Evolutionary conservation across 2,329 filamentous ascomycete genomes (phyloP).

Genomic region (Lecanicillium sp.): DNA sequence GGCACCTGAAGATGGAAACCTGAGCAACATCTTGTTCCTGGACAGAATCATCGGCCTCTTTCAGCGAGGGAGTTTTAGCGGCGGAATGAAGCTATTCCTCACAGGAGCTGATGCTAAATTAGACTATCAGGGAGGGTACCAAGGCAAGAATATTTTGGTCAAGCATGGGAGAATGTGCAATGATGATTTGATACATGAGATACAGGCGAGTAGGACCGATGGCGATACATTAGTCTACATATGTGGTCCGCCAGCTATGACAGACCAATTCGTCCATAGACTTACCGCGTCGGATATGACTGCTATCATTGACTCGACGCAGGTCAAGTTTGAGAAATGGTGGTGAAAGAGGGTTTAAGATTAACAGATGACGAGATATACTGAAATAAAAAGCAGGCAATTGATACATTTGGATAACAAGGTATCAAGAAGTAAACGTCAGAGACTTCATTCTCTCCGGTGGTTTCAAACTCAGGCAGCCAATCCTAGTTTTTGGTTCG

Average conservation of each 20-base stretch:
- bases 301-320: conserved; percentile 36
- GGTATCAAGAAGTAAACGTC: conserved; percentile 2
- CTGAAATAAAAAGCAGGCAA: background rate
- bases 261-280: conserved; percentile 54
- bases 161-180: conserved; percentile 35
- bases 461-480: no score
- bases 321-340: conserved; percentile 57
- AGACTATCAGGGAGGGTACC: background rate
- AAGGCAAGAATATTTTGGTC: conserved; percentile 14
- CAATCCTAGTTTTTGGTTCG: background rate
- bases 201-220: conserved; percentile 27
- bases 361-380: background rate
- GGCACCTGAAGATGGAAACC: conserved; percentile 22
- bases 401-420: conserved; percentile 5
- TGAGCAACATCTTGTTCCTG: conserved; percentile 44
- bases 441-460: background rate
- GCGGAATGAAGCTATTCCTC: conserved; percentile 41
- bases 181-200: conserved; percentile 35
- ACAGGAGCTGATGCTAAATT: conserved; percentile 27
- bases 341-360: conserved; percentile 39
- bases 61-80: conserved; percentile 29
- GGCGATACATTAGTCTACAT: conserved; percentile 53
- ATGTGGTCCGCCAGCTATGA: conserved; percentile 64
- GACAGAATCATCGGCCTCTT: conserved; percentile 41
- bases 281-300: conserved; percentile 28